Base-by-base conservation (phyloP, 345 rosid genomes). In the Linum lewisii region DNA sequence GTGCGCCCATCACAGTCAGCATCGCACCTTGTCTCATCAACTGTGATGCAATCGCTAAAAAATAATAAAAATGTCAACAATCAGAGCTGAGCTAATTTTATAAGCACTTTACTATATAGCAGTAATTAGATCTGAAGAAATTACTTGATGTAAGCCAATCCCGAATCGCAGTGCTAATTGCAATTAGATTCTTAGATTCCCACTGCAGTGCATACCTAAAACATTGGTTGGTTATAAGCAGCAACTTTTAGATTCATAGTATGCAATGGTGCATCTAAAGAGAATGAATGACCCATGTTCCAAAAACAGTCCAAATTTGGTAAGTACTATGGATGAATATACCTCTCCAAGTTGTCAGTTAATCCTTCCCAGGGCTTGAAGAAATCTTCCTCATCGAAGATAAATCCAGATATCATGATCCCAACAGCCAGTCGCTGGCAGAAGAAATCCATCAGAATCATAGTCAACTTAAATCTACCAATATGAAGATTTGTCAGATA, bases 121-220 rank as follows among this genome's bases (percentile, higher is more conserved):
- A 67, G 59, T 50, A 8, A 66, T 54, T 59, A 62, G 58, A 51
- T 55, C 13, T 36, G 79, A 78, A 70, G 52, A 57, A 68, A 73
- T 83, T 90, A 90, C 97, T 83, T 82, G 97, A 93, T 65, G 97
- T 89, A 69, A 93, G 87, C 95, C 94, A 93, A 75, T 93, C 99
- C 76, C 83, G 94, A 79, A 93, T 85, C 20, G 95, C 90, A 57
- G 95, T 86, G 88, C 99, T 93, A 73, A 93, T 86, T 68, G 89
- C 89, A 64, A 89, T 80, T 63, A 93, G 80, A 75, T 85, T 83
- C 74, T 81, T 76, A 29, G 97, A 83, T 76, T 93, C 99, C 97
- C 99, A 89, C 75, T 83, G 93, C 70, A 89, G 75, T 8, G 73
- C 89, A 76, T 87, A 87, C 83, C 99, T 93, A 73, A 61, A 61